Base-by-base conservation (phyloP, 225 moss, liverwort and hornwort genomes). In the Anthoceros angustus region DNA sequence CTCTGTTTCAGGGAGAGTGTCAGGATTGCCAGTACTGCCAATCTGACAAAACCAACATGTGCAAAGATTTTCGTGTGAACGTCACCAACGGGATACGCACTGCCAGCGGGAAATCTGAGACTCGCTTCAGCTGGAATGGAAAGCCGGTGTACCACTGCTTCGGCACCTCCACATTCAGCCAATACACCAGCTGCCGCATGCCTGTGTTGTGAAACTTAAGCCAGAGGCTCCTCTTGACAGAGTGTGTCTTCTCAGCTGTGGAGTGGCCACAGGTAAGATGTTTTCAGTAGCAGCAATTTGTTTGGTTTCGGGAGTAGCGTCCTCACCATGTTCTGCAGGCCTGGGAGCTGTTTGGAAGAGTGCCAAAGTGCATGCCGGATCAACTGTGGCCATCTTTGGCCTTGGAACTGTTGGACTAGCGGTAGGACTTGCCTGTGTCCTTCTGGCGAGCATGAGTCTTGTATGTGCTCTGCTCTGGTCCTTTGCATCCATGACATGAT, bases 1-100 rank as follows among this genome's bases (percentile, higher is more conserved):
- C 95, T 49, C 72, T 98, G 4, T 91, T 98, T 55, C 79, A 77
- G 67, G 95, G 95, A 42, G 88, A 92, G 74, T 98, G 95, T 73
- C 77, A 76, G 64, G 67, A 76, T 42, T 98, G 95, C 75, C 80
- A 79, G 73, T 74, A 73, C 50, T 98, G 95, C 73, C 77, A 71
- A 48, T 91, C 91, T 32, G 73, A 78, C 5, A 98, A 92, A 49
- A 88, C 88, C 14, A 98, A 98, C 41, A 11, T 82, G 12, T 98
- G 95, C 74, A 62, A 71, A 74, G 80, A 82, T 18, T 83, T 78
- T 42, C 69, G 66, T 63, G 83, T 86, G n/a, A 75, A 71, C 41
- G 70, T 76, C 5, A 16, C 79, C 70, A 83, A 81, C 63, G 85
- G 84, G 67, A 85, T 91, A 83, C 75, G 76, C 45, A 69, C 74